These are phyloP conservation scores for Lachnellula arida DNA, from an alignment of 2,329 filamentous ascomycete genomes.

Conservation along the genomic window DNA sequence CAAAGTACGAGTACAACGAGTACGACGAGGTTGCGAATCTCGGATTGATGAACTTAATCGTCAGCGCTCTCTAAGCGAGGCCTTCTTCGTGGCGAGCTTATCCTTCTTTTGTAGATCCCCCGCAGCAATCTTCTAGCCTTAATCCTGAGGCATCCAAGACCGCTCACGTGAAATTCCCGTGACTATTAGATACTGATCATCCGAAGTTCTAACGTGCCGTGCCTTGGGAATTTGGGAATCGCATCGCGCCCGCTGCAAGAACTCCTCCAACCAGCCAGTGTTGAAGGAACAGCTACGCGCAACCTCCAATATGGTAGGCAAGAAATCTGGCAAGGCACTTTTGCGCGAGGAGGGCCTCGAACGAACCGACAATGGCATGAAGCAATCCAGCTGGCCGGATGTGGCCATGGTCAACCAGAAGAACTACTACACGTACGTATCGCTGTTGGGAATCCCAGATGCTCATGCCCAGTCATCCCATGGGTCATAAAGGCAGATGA, in stretches of 20 bases:
- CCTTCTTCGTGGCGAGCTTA: too few relatives aligned
- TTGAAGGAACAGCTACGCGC: background rate
- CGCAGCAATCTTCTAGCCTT: too few relatives aligned
- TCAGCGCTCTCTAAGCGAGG: too few relatives aligned
- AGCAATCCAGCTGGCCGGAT: constrained; percentile 88
- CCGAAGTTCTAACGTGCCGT: background rate
- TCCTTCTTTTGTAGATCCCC: too few relatives aligned
- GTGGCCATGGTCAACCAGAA: constrained; percentile 96
- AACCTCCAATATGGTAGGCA: constrained; percentile 30
- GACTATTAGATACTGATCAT: background rate
- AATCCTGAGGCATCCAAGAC: too few relatives aligned
- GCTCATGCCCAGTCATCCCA: background rate
- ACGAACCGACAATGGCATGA: constrained; percentile 98
- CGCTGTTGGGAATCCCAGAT: background rate
- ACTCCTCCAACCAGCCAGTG: background rate
- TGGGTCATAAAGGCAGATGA: background rate
- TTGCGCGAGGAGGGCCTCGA: constrained; percentile 58
- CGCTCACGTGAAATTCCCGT: background rate
- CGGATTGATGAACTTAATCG: too few relatives aligned
- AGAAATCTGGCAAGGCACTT: constrained; percentile 34
- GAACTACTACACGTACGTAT: constrained; percentile 90
- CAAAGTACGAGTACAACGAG: too few relatives aligned
- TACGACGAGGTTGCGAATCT: too few relatives aligned
- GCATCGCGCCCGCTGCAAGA: background rate
- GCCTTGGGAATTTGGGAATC: background rate